phyloP scores from a whole-genome alignment of 1,284 basidiomycete species.

The Ganoderma sp. region DNA sequence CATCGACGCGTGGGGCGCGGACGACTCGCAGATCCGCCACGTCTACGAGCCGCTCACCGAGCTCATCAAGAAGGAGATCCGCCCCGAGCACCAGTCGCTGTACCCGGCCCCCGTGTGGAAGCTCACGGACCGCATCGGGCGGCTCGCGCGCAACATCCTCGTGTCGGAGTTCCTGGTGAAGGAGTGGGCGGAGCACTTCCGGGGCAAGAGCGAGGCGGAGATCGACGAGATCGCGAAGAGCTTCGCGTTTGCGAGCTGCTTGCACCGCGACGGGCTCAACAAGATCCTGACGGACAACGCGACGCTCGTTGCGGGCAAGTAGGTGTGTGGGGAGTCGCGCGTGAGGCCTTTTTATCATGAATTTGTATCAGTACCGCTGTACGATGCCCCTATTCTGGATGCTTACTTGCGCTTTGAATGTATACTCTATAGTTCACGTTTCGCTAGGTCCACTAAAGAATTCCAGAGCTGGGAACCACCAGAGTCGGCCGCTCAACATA shows the following conservation, averaged over 20 bases:
- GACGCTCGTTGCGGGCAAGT: constrained; percentile 27
- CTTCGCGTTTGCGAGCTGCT: constrained; percentile 65
- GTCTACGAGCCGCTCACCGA: constrained; percentile 64
- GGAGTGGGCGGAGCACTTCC: constrained; percentile 71
- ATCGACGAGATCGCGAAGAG: constrained; percentile 65
- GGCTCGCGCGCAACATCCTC: constrained; percentile 66
- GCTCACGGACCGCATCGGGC: constrained; percentile 50
- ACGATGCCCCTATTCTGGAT: not conserved
- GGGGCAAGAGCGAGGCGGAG: constrained; percentile 58
- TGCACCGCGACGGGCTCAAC: constrained; percentile 55
- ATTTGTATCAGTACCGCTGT: not conserved
- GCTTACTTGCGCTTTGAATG: not conserved
- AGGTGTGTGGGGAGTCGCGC: not conserved
- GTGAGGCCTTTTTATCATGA: not conserved
- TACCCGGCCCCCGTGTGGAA: constrained; percentile 61
- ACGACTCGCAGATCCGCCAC: constrained; percentile 57
- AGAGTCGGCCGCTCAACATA: no score
- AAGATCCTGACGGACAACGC: constrained; percentile 51
- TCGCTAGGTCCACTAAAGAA: no score
- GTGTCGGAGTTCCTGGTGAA: constrained; percentile 67
- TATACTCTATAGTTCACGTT: no score
- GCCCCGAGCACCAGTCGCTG: constrained; percentile 47
- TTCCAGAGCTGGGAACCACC: no score
- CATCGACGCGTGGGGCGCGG: constrained; percentile 71
- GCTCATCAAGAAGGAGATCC: constrained; percentile 56